phyloP scores from a whole-genome alignment of 2,329 filamentous ascomycete species.

The Pseudocercospora crystallina region DNA sequence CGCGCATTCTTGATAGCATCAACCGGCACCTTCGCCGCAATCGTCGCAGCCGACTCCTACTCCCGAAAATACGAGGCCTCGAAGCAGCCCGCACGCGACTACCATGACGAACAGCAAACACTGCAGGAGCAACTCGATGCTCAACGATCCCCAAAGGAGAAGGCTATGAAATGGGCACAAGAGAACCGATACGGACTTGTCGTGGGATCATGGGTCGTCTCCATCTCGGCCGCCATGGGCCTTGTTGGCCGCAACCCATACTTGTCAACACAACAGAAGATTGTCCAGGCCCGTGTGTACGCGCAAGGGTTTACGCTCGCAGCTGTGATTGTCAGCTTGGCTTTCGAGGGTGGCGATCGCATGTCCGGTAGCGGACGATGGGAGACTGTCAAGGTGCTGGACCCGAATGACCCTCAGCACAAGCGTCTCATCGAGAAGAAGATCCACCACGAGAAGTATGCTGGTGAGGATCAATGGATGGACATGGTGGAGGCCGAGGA shows the following conservation, averaged over 20 bases:
- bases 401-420: conserved; percentile 79
- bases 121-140: conserved; percentile 54
- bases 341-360: conserved; percentile 78
- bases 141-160: conserved; percentile 59
- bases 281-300: conserved; percentile 93
- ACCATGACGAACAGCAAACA: conserved; percentile 63
- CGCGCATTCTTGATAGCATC: conserved; percentile 87
- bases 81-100: conserved; percentile 66
- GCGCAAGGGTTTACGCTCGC: conserved; percentile 85
- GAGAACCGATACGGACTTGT: conserved; percentile 87
- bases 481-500: conserved; percentile 85
- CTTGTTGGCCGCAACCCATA: conserved; percentile 77
- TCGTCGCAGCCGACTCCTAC: conserved; percentile 77
- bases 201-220: conserved; percentile 75
- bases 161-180: conserved; percentile 69
- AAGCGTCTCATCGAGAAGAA: conserved; percentile 82
- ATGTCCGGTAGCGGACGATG: conserved; percentile 73
- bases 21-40: conserved; percentile 73
- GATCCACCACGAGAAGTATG: conserved; percentile 82
- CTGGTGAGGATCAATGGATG: conserved; percentile 91
- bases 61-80: conserved; percentile 69
- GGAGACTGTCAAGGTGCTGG: conserved; percentile 79
- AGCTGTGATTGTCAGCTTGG: conserved; percentile 78
- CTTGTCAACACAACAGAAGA: conserved; percentile 75
- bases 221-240: conserved; percentile 72